These are phyloP conservation scores for Westerdykella sp. DNA, from an alignment of 2,329 filamentous ascomycete species.

Conservation along the genomic window DNA sequence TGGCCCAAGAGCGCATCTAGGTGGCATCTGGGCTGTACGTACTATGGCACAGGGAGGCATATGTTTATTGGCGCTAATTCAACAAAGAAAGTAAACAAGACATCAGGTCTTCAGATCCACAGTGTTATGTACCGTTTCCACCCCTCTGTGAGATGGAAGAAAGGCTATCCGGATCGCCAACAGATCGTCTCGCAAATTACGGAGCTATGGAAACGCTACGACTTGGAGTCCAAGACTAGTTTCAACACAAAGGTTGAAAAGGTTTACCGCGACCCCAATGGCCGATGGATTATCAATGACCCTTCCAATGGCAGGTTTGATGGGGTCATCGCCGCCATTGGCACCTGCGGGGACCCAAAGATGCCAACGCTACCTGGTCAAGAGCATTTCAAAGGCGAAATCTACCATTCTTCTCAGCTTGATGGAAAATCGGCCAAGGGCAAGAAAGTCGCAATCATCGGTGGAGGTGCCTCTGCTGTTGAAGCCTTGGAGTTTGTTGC, in stretches of 20 bases:
- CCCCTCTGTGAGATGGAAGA: constrained; percentile 66
- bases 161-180: constrained; percentile 69
- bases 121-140: constrained; percentile 85
- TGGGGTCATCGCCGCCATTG: constrained; percentile 70
- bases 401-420: constrained; percentile 70
- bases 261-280: constrained; percentile 61
- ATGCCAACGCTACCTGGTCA: constrained; percentile 65
- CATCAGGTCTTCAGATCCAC: constrained; percentile 76
- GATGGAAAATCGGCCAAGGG: constrained; percentile 66
- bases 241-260: constrained; percentile 66
- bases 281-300: constrained; percentile 73
- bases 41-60: constrained; percentile 1
- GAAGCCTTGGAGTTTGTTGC: constrained; percentile 77
- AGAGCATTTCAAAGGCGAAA: constrained; percentile 63
- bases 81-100: constrained; percentile 67
- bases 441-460: constrained; percentile 71
- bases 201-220: constrained; percentile 68
- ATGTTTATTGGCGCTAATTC: not conserved
- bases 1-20: no score
- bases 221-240: constrained; percentile 61
- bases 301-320: constrained; percentile 66
- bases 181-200: constrained; percentile 69
- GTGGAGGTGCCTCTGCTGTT: constrained; percentile 73
- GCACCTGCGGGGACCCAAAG: constrained; percentile 74
- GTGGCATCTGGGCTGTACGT: no score